Evolutionary conservation across 2,329 filamentous ascomycete species (phyloP), one percentile per base, ranked within the genome.

Genomic region (Botryotinia convoluta): DNA sequence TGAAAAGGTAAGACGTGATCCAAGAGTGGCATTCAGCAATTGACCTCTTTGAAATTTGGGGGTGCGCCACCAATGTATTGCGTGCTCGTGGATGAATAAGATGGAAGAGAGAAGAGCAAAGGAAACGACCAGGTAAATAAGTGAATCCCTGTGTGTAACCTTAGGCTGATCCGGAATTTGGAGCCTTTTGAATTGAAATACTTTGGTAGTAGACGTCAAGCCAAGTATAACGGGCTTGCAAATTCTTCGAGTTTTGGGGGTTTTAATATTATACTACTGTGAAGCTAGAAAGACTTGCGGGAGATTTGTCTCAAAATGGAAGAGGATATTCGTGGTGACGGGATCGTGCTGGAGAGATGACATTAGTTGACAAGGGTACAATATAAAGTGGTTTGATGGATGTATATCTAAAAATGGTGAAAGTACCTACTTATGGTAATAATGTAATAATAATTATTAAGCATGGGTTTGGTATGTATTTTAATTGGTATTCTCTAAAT

Each of bases 11-110:
- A 68, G 71, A 72, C 48, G 71, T 60, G 71, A 72, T 72, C 39
- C 71, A 48, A 18, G 22, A 45, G 54, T 67, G 48, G 48, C 45
- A 67, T 72, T 48, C 62, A 72, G 62, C 44, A 32, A 72, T 42
- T 62, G 32, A 32, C 57, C n/a, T 60, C 42, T 62, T 71, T 63
- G 69, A 71, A 63, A 62, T 37, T 37, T 51, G 22, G n/a, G 61
- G 51, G 44, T 72, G 39, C 71, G 71, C 64, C 71, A 73, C 64
- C 44, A 62, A 69, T 69, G 44, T 62, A 73, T 73, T 61, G 71
- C 71, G 71, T 73, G 71, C 71, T 73, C 71, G 61, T 37, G 51
- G 51, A 39, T 68, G 62, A 68, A 68, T 72, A 72, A 68, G 71
- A 68, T 72, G 61, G 44, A 68, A 72, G 62, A 72, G 42, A 57